Conservation (phyloP, 179 eudicot genomes). For the Camellia oleifera region DNA sequence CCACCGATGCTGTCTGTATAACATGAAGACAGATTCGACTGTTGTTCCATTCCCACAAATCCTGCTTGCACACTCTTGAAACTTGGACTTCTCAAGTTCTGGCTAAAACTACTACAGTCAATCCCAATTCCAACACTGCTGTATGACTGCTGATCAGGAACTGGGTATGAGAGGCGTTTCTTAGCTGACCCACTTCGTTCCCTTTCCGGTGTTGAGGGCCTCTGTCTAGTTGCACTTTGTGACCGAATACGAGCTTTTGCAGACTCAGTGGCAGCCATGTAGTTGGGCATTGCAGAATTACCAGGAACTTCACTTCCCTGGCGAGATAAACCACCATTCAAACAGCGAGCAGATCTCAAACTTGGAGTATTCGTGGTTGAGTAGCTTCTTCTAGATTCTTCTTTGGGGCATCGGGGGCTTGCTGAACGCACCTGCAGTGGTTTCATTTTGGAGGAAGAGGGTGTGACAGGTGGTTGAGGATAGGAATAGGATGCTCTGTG, state of each 20-base stretch:
- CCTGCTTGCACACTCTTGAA: slow-evolving; percentile 62
- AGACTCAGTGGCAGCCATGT: slow-evolving; percentile 82
- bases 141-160: slow-evolving; percentile 28
- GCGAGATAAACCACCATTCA: slow-evolving; percentile 26
- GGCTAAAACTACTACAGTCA: slow-evolving; percentile 29
- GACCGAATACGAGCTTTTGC: slow-evolving; percentile 62
- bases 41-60: slow-evolving; percentile 43
- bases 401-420: slow-evolving; percentile 47
- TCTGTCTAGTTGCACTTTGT: slow-evolving; percentile 57
- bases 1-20: slow-evolving; percentile 59
- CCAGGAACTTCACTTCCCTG: slow-evolving; percentile 15
- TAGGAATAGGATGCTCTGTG: slow-evolving; percentile 19
- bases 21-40: slow-evolving; percentile 33
- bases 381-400: slow-evolving; percentile 32
- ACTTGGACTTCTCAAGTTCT: slow-evolving; percentile 63
- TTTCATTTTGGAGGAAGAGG: slow-evolving; percentile 40
- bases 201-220: slow-evolving; percentile 55
- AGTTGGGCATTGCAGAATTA: slow-evolving; percentile 38
- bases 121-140: slow-evolving; percentile 22
- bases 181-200: slow-evolving; percentile 42
- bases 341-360: slow-evolving; percentile 38
- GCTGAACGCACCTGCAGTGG: slow-evolving; percentile 43
- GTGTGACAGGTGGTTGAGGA: slow-evolving; percentile 33
- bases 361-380: slow-evolving; percentile 54
- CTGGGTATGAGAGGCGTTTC: slow-evolving; percentile 58